These are phyloP conservation scores for Pleurotus salmoneostramineus DNA, from an alignment of 768 basidiomycete genomes.

Conservation along the genomic window DNA sequence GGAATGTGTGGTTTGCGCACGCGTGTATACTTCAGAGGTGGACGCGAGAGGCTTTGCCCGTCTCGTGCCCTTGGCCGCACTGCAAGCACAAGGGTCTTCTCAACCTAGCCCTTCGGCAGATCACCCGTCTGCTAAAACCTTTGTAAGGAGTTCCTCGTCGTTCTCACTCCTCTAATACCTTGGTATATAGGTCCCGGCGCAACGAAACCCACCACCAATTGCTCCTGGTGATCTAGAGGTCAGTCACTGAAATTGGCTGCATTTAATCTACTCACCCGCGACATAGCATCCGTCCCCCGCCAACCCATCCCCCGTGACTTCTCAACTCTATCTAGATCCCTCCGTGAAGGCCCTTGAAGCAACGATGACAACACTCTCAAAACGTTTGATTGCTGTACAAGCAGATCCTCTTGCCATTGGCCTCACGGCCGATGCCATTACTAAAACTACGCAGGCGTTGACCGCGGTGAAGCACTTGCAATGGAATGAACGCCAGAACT, in stretches of 20 bases:
- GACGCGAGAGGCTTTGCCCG: constrained; percentile 48
- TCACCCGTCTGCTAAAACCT: too few relatives aligned
- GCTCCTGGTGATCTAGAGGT: too few relatives aligned
- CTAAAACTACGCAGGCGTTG: constrained; percentile 61
- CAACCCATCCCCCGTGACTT: too few relatives aligned
- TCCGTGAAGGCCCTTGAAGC: constrained; percentile 47
- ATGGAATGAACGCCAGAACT: constrained; percentile 35
- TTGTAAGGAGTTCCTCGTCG: too few relatives aligned
- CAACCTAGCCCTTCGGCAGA: neutral
- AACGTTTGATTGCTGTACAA: constrained; percentile 35
- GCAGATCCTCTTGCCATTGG: constrained; percentile 49
- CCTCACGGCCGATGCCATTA: constrained; percentile 63
- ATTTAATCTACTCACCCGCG: too few relatives aligned
- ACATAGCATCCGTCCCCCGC: too few relatives aligned
- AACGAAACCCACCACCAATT: too few relatives aligned
- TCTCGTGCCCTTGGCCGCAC: constrained; percentile 25
- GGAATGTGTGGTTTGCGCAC: constrained; percentile 79
- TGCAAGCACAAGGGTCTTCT: neutral
- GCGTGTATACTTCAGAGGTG: constrained; percentile 50
- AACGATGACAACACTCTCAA: constrained; percentile 48
- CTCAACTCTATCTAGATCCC: constrained; percentile 19
- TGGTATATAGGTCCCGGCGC: too few relatives aligned
- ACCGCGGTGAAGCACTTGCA: constrained; percentile 56
- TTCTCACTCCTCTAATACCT: too few relatives aligned
- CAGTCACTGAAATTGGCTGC: too few relatives aligned